These are phyloP conservation scores for Chlorociboria aeruginascens DNA, from an alignment of 495 filamentous ascomycete species.

Conservation along the genomic window DNA sequence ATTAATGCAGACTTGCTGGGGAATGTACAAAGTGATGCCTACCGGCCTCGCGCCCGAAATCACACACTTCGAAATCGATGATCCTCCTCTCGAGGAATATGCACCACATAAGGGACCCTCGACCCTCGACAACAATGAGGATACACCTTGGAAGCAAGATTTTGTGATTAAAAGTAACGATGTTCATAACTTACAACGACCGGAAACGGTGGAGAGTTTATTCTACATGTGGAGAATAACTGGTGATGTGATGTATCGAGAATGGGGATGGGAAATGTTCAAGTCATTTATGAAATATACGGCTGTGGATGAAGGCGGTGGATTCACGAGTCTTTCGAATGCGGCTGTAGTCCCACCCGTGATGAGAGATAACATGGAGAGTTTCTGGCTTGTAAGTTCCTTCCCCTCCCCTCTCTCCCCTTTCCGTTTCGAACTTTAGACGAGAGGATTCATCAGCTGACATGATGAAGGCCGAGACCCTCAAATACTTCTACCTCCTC, in stretches of 20 bases:
- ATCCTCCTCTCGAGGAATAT: constrained; percentile 44
- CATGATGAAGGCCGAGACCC: constrained; percentile 69
- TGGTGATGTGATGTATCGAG: constrained; percentile 75
- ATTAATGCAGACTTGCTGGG: constrained; percentile 95
- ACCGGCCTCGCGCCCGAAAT: constrained; percentile 92
- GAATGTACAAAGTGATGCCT: constrained; percentile 78
- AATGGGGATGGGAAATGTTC: constrained; percentile 99
- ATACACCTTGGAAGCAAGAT: constrained; percentile 58
- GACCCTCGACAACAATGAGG: constrained; percentile 34
- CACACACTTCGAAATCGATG: constrained; percentile 67
- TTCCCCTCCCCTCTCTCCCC: not conserved
- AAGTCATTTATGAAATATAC: constrained; percentile 79
- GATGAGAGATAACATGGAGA: constrained; percentile 77
- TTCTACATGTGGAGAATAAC: constrained; percentile 99
- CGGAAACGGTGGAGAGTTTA: constrained; percentile 87
- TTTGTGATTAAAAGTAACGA: constrained; percentile 66
- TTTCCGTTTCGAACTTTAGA: not conserved
- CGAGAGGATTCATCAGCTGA: not conserved
- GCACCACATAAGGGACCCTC: constrained; percentile 34
- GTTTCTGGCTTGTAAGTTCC: constrained; percentile 74
- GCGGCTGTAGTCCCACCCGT: constrained; percentile 55
- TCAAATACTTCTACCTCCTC: constrained; percentile 95
- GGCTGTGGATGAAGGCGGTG: constrained; percentile 51
- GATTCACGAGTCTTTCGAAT: constrained; percentile 73
- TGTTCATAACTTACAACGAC: constrained; percentile 86